These are phyloP conservation scores for Rhizophagus prolifer DNA, from an alignment of 192 early-diverging fungal genomes.

Conservation along the genomic window DNA sequence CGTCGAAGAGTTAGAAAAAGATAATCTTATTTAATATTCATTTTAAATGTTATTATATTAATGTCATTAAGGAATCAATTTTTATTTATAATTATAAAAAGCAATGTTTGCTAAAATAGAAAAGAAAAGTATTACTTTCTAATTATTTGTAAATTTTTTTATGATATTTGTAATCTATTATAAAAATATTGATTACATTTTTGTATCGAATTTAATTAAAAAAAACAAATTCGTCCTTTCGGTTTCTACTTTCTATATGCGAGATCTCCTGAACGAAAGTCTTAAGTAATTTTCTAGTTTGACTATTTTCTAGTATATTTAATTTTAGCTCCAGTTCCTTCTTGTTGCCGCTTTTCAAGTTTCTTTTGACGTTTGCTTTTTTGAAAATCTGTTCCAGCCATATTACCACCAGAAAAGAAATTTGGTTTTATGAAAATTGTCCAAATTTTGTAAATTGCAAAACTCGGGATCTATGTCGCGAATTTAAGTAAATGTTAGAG, in stretches of 20 bases:
- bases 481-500: neutral
- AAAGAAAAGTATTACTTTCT: neutral
- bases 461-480: neutral
- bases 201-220: too few relatives aligned
- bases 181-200: too few relatives aligned
- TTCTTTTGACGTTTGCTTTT: neutral
- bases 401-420: neutral
- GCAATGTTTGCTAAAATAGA: neutral
- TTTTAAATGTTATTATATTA: neutral
- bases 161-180: too few relatives aligned
- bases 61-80: too few relatives aligned
- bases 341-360: neutral
- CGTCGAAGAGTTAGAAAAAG: neutral
- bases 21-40: neutral
- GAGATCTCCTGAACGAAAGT: too few relatives aligned
- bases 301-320: neutral
- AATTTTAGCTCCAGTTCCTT: neutral
- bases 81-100: too few relatives aligned
- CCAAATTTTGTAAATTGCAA: neutral
- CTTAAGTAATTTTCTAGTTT: too few relatives aligned
- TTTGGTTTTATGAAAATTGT: neutral
- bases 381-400: neutral
- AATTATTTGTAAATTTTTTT: too few relatives aligned
- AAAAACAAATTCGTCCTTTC: too few relatives aligned
- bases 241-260: too few relatives aligned